Evolutionary conservation across 2,329 filamentous ascomycete genomes (phyloP).

Genomic region (Nemania sp.): DNA sequence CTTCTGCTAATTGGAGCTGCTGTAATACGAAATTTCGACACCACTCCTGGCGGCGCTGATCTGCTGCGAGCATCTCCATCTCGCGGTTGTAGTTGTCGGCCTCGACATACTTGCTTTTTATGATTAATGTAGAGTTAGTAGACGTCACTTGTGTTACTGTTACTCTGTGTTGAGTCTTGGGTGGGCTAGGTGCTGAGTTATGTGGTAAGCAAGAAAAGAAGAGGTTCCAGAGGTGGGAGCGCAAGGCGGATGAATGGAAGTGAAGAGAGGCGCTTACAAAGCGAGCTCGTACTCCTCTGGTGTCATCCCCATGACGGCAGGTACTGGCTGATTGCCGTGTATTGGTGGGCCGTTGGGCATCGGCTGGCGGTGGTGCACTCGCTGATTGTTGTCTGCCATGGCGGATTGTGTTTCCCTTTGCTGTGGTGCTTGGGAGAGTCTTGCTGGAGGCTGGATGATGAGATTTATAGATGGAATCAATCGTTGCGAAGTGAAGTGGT

Average conservation of each 20-base stretch:
- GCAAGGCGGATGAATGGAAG: neutral
- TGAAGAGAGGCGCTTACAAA: constrained; percentile 25
- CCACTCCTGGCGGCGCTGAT: too few species aligned
- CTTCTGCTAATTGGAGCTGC: too few species aligned
- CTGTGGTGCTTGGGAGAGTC: neutral
- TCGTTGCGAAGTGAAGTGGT: too few species aligned
- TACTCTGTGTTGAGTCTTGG: too few species aligned
- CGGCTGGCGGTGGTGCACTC: too few species aligned
- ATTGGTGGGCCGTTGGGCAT: neutral
- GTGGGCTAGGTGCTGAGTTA: neutral
- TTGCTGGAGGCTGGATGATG: neutral
- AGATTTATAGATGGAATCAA: too few species aligned
- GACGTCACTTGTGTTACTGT: neutral
- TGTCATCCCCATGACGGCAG: constrained; percentile 36
- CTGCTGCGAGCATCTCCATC: constrained; percentile 19
- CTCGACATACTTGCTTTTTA: constrained; percentile 32
- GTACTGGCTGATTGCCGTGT: constrained; percentile 11
- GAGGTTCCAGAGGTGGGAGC: neutral
- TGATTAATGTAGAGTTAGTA: constrained; percentile 11
- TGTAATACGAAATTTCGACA: too few species aligned
- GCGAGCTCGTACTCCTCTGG: constrained; percentile 30
- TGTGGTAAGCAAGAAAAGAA: neutral
- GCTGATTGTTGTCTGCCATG: constrained; percentile 12
- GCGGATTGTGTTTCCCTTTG: neutral
- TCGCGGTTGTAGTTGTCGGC: constrained; percentile 32